Evolutionary conservation across 179 eudicot species (phyloP).

Genomic region (Dionaea muscipula): DNA sequence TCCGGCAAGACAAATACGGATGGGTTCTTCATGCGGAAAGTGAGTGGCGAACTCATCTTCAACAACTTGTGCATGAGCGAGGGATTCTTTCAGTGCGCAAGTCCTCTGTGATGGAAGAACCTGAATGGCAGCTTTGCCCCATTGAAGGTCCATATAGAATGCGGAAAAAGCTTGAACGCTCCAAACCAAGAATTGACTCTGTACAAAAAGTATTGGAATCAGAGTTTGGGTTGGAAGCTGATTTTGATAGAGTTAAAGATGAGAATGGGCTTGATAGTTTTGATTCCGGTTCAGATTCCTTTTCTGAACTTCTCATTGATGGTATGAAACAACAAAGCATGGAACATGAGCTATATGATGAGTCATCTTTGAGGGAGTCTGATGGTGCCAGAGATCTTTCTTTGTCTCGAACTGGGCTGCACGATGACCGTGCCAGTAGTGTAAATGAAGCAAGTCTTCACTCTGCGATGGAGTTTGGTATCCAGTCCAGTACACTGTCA

Average conservation of each 20-base stretch:
- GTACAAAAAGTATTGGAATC: conserved; percentile 66
- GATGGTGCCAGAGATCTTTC: conserved; percentile 51
- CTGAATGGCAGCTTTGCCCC: conserved; percentile 95
- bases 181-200: conserved; percentile 66
- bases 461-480: conserved; percentile 63
- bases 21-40: conserved; percentile 99
- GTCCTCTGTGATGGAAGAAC: conserved; percentile 37
- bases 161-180: conserved; percentile 90
- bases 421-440: conserved; percentile 73
- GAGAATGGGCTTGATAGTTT: conserved; percentile 48
- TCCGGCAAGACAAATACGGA: conserved; percentile 97
- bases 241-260: conserved; percentile 40
- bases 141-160: conserved; percentile 97
- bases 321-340: conserved; percentile 35
- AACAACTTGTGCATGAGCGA: conserved; percentile 92
- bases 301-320: conserved; percentile 47
- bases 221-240: conserved; percentile 47
- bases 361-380: conserved; percentile 45
- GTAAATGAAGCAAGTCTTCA: conserved; percentile 67
- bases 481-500: conserved; percentile 46
- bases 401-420: conserved; percentile 57
- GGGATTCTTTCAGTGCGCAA: conserved; percentile 71
- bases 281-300: conserved; percentile 56
- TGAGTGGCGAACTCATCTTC: conserved; percentile 94
- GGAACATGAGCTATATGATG: conserved; percentile 57